Conservation (phyloP, 179 eudicot species). For the Amaranthus tricolor region DNA sequence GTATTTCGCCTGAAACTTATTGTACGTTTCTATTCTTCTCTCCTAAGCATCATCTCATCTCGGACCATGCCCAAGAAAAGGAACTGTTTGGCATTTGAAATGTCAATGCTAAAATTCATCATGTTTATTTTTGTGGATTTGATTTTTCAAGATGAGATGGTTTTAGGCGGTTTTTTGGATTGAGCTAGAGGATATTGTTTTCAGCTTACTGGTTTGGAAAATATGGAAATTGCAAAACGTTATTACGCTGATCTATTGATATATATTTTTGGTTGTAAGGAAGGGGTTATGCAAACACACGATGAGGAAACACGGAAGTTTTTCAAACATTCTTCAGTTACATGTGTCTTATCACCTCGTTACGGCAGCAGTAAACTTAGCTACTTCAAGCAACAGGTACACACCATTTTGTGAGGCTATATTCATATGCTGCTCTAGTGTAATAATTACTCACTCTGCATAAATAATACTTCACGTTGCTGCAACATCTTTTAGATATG, state of each 20-base stretch:
- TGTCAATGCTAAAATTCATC: background rate
- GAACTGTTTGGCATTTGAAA: background rate
- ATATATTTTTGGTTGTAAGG: conserved; percentile 44
- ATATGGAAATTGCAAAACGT: background rate
- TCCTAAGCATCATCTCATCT: background rate
- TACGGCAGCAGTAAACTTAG: conserved; percentile 87
- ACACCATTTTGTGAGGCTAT: background rate
- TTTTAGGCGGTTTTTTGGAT: background rate
- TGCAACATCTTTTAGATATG: too few relatives aligned
- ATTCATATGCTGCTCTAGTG: background rate
- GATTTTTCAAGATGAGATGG: background rate
- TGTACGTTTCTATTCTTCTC: background rate
- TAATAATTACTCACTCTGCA: background rate
- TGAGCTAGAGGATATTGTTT: background rate
- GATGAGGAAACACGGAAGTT: conserved; percentile 88
- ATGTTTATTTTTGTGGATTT: background rate
- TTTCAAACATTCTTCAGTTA: conserved; percentile 77
- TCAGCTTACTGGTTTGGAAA: background rate
- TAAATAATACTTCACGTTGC: too few relatives aligned
- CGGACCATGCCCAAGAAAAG: background rate
- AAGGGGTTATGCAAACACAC: conserved; percentile 84
- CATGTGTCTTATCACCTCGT: conserved; percentile 79
- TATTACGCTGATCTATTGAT: background rate
- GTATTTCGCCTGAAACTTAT: background rate
- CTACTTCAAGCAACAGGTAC: conserved; percentile 82